Conservation (phyloP, 2,329 filamentous ascomycete genomes). For the Hypoxylon rubiginosum region DNA sequence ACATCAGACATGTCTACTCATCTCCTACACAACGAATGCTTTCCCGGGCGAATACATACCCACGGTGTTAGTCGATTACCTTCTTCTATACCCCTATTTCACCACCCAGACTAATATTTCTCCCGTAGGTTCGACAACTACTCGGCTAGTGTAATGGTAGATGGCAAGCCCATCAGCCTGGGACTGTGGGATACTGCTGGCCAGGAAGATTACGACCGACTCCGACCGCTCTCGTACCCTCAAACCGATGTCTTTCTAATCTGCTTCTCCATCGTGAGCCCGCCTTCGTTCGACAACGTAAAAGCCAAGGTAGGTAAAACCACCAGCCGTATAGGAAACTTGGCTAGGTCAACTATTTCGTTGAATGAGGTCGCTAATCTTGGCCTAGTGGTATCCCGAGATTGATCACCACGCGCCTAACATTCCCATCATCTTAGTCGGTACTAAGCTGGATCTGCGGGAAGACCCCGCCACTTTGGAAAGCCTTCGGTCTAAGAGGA, state of each 20-base stretch:
- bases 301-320: constrained; percentile 86
- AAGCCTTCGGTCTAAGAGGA: constrained; percentile 88
- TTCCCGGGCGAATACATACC: constrained; percentile 99
- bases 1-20: constrained; percentile 92
- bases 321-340: neutral
- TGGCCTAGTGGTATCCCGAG: constrained; percentile 89
- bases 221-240: constrained; percentile 95
- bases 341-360: neutral
- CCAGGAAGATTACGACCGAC: constrained; percentile 97
- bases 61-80: constrained; percentile 79
- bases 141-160: constrained; percentile 98
- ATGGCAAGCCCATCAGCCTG: constrained; percentile 96
- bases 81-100: constrained; percentile 18
- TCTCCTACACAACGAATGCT: constrained; percentile 99
- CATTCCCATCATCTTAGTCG: constrained; percentile 96
- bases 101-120: constrained; percentile 36
- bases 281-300: constrained; percentile 98
- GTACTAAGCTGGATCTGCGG: constrained; percentile 95
- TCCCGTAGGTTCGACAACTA: constrained; percentile 92
- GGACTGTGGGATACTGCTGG: constrained; percentile 99
- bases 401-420: constrained; percentile 97
- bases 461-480: constrained; percentile 88
- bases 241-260: constrained; percentile 99
- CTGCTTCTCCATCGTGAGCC: constrained; percentile 98
- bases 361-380: constrained; percentile 27